Evolutionary conservation across 1,139 yeast species (phyloP), one percentile per base, ranked within the genome.

Genomic region (Hyphopichia pseudoburtonii): DNA sequence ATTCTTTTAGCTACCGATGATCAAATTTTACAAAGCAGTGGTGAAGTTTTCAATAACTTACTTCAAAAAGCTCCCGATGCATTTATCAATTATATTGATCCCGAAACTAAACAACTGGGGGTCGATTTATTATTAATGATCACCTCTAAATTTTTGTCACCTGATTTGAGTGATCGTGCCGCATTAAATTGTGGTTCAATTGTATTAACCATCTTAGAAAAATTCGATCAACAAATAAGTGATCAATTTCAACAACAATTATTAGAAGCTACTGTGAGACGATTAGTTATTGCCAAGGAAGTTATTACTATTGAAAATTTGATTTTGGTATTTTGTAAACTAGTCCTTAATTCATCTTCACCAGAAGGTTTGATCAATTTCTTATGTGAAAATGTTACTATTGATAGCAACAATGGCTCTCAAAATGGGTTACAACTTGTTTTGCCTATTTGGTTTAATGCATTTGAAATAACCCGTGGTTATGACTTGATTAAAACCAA

Each of bases 381-480:
- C 43, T 67, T 89, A 35, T 62, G 66, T 21, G 47, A 50, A 24
- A 60, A 62, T n/a, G 63, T 78, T 37, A 59, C 48, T 8, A 62
- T 61, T 23, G 54, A 60, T 2, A 37, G 43, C 29, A 40, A 54
- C 2, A 56, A 57, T 3, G 54, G 52, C 9, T 45, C 50, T 17
- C 48, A 48, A 39, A 46, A 54, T 4, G 63, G 62, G 4, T 50
- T 61, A 33, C 50, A 51, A 22, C 42, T 59, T 7, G 47, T 61
- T 12, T 46, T 61, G 14, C 82, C 83, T 4, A 82, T 85, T 38
- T 90, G 97, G 97, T 74, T 90, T 36, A 79, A 79, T 26, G 77
- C 89, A 2, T 90, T 86, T 60, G 94, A 86, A 50, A 80, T 84
- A 1, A 75, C 90, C 32, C 69, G 94, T 41, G 97, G 97, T 0